A percentile compares a stretch with the other conserved stretches of the same genome.
phyloP scores from a whole-genome alignment of 1,284 basidiomycete species.

The Cryptococcus neoformans region DNA sequence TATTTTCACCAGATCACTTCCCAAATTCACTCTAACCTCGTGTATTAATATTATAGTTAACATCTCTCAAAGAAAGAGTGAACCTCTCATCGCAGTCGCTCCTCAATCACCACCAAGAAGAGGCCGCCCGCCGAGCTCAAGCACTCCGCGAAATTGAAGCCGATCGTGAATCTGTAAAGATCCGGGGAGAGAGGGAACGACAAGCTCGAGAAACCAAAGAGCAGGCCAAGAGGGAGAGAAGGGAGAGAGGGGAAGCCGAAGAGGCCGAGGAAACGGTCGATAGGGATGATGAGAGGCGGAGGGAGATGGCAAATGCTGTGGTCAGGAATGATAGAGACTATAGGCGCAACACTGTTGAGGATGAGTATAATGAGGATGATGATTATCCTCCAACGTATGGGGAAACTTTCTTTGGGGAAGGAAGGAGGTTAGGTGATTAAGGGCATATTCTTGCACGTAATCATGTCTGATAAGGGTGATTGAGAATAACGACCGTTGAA shows the following conservation, averaged over 20 bases:
- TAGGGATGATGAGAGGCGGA: not conserved
- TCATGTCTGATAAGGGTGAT: too few relatives aligned
- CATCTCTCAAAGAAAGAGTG: constrained; percentile 19
- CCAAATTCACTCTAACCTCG: not conserved
- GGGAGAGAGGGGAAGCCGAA: constrained; percentile 3
- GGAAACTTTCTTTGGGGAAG: not conserved
- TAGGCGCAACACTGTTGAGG: not conserved
- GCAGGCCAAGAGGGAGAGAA: constrained; percentile 11
- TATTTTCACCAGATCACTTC: not conserved
- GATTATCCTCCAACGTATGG: not conserved
- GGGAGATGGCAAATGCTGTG: constrained; percentile 8
- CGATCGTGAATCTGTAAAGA: constrained; percentile 35
- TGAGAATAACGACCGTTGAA: too few relatives aligned
- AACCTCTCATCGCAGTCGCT: constrained; percentile 6
- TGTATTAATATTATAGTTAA: constrained; percentile 8
- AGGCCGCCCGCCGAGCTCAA: constrained; percentile 29
- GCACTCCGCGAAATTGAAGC: constrained; percentile 40
- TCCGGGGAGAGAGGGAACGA: constrained; percentile 33
- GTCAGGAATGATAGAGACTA: not conserved
- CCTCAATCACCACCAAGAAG: constrained; percentile 22
- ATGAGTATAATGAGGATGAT: not conserved
- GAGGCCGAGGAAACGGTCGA: constrained; percentile 16
- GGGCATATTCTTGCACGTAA: not conserved
- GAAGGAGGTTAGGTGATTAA: not conserved
- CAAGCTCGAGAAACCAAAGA: constrained; percentile 14